Evolutionary conservation across 495 filamentous ascomycete genomes (phyloP).

Genomic region (Penicillium lagena): DNA sequence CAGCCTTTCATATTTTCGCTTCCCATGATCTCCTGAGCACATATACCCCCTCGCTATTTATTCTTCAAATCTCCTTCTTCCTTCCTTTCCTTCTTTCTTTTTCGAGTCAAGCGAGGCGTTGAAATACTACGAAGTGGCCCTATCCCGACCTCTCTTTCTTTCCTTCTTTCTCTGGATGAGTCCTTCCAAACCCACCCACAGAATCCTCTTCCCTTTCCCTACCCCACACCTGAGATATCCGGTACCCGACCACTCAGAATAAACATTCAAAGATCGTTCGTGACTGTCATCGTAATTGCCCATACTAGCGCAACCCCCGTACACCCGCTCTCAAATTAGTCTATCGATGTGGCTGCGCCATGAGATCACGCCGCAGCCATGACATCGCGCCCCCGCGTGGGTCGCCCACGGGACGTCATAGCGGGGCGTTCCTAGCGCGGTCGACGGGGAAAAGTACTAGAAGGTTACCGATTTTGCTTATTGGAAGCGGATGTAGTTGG

Average conservation of each 20-base stretch:
- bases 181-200: not conserved
- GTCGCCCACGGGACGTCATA: not conserved
- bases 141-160: conserved; percentile 7
- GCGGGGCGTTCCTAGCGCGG: no score
- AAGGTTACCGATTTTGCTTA: no score
- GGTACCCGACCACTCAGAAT: no score
- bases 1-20: not conserved
- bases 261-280: no score
- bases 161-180: not conserved
- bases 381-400: conserved; percentile 10
- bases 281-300: no score
- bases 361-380: conserved; percentile 18
- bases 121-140: conserved; percentile 12
- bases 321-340: not conserved
- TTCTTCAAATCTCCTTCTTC: conserved; percentile 2
- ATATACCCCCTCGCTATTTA: conserved; percentile 2
- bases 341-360: conserved; percentile 1
- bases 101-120: conserved; percentile 22
- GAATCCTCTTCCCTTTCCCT: not conserved
- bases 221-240: no score
- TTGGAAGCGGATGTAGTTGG: no score
- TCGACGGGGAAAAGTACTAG: no score
- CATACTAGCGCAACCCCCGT: no score
- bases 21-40: conserved; percentile 6
- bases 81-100: conserved; percentile 5